Evolutionary conservation across 2,329 filamentous ascomycete species (phyloP).

Genomic region (Diaporthe sp.): DNA sequence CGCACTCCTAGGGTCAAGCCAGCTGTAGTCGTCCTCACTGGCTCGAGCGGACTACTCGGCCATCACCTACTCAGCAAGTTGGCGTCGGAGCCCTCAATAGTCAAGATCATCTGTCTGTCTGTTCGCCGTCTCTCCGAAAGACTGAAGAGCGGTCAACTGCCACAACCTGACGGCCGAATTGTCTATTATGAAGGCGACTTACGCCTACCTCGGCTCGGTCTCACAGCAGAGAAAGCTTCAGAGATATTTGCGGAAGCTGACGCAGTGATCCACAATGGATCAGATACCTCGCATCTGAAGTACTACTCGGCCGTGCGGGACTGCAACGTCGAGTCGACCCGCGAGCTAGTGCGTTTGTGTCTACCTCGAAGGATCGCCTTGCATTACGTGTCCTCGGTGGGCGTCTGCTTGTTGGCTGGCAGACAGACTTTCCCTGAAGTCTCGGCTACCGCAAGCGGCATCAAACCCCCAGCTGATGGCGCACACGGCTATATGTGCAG

Average conservation of each 20-base stretch:
- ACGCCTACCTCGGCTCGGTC: slow-evolving; percentile 36
- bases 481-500: slow-evolving; percentile 47
- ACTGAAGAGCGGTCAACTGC: neutral
- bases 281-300: slow-evolving; percentile 51
- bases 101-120: slow-evolving; percentile 30
- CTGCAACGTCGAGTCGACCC: slow-evolving; percentile 50
- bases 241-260: slow-evolving; percentile 37
- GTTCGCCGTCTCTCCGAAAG: slow-evolving; percentile 22
- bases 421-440: neutral
- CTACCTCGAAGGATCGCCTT: slow-evolving; percentile 38
- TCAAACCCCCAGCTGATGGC: slow-evolving; percentile 22
- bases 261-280: slow-evolving; percentile 64
- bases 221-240: slow-evolving; percentile 26
- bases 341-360: slow-evolving; percentile 46
- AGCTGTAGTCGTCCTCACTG: neutral
- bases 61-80: neutral
- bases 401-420: neutral
- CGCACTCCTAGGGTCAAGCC: neutral
- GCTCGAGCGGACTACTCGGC: neutral
- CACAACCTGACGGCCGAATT: neutral
- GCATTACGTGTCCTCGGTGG: slow-evolving; percentile 44
- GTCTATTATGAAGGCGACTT: slow-evolving; percentile 41
- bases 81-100: neutral
- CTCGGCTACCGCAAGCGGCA: neutral
- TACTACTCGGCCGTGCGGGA: slow-evolving; percentile 46